Conservation (phyloP, 495 filamentous ascomycete genomes). For the Parathielavia hyrcaniae region DNA sequence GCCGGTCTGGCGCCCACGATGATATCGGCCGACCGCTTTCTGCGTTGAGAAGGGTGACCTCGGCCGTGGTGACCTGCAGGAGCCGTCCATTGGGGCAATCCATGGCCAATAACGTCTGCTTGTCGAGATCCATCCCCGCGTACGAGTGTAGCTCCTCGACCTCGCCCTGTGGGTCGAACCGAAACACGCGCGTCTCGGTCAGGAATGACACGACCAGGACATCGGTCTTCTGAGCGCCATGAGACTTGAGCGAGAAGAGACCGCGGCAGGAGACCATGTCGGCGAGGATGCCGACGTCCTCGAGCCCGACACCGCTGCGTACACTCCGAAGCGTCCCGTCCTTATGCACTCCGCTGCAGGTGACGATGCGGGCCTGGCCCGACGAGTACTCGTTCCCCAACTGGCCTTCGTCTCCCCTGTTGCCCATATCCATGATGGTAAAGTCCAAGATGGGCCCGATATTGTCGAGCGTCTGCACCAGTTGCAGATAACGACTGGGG, state of each 20-base stretch:
- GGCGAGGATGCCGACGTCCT: constrained; percentile 75
- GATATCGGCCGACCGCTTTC: constrained; percentile 62
- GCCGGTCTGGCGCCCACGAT: constrained; percentile 58
- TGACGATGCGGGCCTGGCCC: constrained; percentile 89
- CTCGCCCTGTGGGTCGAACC: constrained; percentile 65
- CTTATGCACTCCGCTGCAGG: constrained; percentile 79
- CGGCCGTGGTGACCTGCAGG: constrained; percentile 69
- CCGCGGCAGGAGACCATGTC: constrained; percentile 71
- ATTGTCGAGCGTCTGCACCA: constrained; percentile 74
- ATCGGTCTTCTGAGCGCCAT: constrained; percentile 47
- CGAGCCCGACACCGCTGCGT: constrained; percentile 87
- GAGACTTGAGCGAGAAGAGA: constrained; percentile 53
- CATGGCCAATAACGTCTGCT: constrained; percentile 65
- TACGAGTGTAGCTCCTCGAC: constrained; percentile 79
- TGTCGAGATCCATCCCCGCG: constrained; percentile 58
- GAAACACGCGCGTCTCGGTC: constrained; percentile 76
- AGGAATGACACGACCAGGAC: constrained; percentile 75
- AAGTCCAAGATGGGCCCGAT: constrained; percentile 92
- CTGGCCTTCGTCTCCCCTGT: constrained; percentile 61
- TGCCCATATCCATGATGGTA: constrained; percentile 90
- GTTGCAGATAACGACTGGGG: constrained; percentile 43
- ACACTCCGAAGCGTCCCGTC: constrained; percentile 84
- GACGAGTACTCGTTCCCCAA: constrained; percentile 84
- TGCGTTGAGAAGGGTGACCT: constrained; percentile 56
- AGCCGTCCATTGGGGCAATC: constrained; percentile 58